Percentiles rank a stretch among this genome's conserved stretches.
phyloP scores from a whole-genome alignment of 2,329 filamentous ascomycete species.

The Colletotrichum liriopes region DNA sequence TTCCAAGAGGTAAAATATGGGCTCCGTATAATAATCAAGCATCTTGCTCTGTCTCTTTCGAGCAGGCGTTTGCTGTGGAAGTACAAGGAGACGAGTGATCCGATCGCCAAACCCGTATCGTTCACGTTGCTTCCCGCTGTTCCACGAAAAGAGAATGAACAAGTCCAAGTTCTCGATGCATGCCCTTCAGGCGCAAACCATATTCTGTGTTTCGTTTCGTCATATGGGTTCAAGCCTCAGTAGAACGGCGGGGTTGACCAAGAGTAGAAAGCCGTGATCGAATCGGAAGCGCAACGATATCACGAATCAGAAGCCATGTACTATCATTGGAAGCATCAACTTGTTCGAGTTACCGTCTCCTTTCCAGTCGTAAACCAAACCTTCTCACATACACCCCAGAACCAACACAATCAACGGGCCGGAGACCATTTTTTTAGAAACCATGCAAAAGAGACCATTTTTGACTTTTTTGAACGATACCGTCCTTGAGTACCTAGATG shows the following conservation, averaged over 20 bases:
- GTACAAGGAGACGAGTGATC: neutral
- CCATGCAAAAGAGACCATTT: constrained; percentile 44
- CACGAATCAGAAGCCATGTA: neutral
- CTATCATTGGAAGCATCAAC: neutral
- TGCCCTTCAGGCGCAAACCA: neutral
- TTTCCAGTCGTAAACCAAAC: neutral
- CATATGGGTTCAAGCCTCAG: neutral
- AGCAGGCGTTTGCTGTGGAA: neutral
- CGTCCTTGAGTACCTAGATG: constrained; percentile 43
- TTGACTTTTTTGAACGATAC: constrained; percentile 44
- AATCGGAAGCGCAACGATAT: neutral
- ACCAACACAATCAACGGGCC: neutral
- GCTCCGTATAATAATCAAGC: neutral
- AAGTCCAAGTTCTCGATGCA: neutral
- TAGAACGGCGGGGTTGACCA: neutral
- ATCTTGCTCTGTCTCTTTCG: neutral
- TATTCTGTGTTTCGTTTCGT: neutral
- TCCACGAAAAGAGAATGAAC: neutral
- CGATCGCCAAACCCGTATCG: neutral
- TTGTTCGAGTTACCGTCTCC: neutral
- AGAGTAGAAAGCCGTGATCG: neutral
- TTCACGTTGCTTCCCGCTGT: neutral
- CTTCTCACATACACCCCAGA: neutral
- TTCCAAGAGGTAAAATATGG: neutral
- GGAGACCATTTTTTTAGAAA: constrained; percentile 15